A percentile compares a stretch with the other conserved stretches of the same genome.
Evolutionary conservation across 2,329 filamentous ascomycete genomes (phyloP).

Genomic region (Calonectria henricotiae): DNA sequence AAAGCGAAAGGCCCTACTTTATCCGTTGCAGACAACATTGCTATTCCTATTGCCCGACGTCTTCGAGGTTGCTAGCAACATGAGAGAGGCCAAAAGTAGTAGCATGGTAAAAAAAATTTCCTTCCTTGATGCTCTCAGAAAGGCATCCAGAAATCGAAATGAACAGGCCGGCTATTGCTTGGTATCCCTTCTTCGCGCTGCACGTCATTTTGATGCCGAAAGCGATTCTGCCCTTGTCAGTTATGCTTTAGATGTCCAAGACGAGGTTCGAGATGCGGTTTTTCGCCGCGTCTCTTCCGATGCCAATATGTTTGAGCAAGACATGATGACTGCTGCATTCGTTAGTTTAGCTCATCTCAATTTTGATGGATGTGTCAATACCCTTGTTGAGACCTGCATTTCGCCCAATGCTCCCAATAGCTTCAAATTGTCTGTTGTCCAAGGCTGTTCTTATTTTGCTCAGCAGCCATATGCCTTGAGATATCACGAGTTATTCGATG

Average conservation of each 20-base stretch:
- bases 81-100: slow-evolving; percentile 75
- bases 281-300: slow-evolving; percentile 72
- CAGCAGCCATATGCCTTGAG: slow-evolving; percentile 65
- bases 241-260: slow-evolving; percentile 80
- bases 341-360: slow-evolving; percentile 77
- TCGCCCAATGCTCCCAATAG: slow-evolving; percentile 70
- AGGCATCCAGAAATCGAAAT: slow-evolving; percentile 76
- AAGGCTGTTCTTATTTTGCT: slow-evolving; percentile 76
- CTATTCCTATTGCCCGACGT: slow-evolving; percentile 78
- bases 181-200: slow-evolving; percentile 74
- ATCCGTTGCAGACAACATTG: slow-evolving; percentile 75
- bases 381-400: slow-evolving; percentile 72
- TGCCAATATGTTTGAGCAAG: slow-evolving; percentile 71
- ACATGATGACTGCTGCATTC: slow-evolving; percentile 78
- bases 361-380: slow-evolving; percentile 72
- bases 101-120: slow-evolving; percentile 77
- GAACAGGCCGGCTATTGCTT: slow-evolving; percentile 79
- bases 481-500: slow-evolving; percentile 71
- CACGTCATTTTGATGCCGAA: slow-evolving; percentile 76
- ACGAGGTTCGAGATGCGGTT: slow-evolving; percentile 77
- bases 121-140: slow-evolving; percentile 76
- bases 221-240: slow-evolving; percentile 77
- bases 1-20: slow-evolving; percentile 71
- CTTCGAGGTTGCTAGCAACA: slow-evolving; percentile 79
- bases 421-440: slow-evolving; percentile 76